Evolutionary conservation across 2,329 filamentous ascomycete species (phyloP).

Genomic region (Venturia carpophila): DNA sequence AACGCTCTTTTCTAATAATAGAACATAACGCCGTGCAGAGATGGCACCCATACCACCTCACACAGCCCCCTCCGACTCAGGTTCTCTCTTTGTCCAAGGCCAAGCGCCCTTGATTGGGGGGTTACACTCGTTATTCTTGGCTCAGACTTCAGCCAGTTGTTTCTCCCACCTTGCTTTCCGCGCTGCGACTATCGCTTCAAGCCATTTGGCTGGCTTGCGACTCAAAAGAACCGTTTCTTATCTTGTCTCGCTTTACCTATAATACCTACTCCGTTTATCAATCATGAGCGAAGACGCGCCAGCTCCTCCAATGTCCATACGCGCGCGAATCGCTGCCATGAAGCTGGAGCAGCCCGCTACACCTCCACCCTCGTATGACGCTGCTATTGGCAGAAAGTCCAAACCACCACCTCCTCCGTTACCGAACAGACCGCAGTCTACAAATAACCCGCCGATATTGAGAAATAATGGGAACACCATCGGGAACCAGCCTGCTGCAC

Average conservation of each 20-base stretch:
- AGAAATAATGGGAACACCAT: background rate
- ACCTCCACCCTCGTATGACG: constrained; percentile 28
- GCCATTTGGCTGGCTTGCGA: background rate
- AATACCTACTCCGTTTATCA: background rate
- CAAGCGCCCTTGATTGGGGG: background rate
- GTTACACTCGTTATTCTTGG: constrained; percentile 8
- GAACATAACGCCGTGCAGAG: background rate
- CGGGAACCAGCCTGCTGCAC: constrained; percentile 15
- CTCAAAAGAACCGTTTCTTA: background rate
- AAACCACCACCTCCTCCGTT: constrained; percentile 20
- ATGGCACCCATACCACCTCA: too few species aligned
- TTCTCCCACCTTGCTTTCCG: background rate
- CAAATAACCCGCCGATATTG: constrained; percentile 15
- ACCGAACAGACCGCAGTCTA: constrained; percentile 17
- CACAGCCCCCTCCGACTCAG: background rate
- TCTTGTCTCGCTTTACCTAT: background rate
- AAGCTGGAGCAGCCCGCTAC: constrained; percentile 38
- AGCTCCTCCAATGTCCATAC: constrained; percentile 29
- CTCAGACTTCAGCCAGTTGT: background rate
- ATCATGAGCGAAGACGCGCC: constrained; percentile 12
- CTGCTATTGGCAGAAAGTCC: constrained; percentile 22
- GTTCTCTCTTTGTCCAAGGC: background rate
- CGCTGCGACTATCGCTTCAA: background rate
- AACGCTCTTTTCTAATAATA: background rate
- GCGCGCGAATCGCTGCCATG: constrained; percentile 41